Evolutionary conservation across 2,329 filamentous ascomycete species (phyloP).

Genomic region (Coniella vitis): DNA sequence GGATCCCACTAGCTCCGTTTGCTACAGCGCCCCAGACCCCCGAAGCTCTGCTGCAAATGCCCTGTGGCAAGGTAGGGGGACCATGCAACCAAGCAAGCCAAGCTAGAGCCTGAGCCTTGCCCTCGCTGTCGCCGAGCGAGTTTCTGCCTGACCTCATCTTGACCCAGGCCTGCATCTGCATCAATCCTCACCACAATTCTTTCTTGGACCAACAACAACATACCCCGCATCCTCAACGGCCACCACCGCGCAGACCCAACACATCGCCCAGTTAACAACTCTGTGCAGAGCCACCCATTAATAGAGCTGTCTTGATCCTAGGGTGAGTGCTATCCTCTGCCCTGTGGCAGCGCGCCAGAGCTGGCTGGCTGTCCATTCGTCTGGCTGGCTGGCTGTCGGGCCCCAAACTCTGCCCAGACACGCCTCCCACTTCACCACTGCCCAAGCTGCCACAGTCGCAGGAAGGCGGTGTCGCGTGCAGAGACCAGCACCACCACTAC

Average conservation of each 20-base stretch:
- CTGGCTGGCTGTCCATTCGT: no score
- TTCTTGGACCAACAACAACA: not conserved
- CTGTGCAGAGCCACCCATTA: no score
- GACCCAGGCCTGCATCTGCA: conserved; percentile 1
- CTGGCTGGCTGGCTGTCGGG: no score
- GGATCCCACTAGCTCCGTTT: not conserved
- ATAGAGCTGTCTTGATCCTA: no score
- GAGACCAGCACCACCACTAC: conserved; percentile 1
- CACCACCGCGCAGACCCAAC: not conserved
- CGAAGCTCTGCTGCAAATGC: not conserved
- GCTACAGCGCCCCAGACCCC: not conserved
- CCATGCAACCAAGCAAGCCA: not conserved
- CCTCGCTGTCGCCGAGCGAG: not conserved
- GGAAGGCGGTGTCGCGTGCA: conserved; percentile 10
- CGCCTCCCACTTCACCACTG: not conserved
- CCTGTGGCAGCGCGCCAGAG: no score
- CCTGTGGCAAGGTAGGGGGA: not conserved
- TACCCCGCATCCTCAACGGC: not conserved
- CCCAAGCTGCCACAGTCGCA: not conserved
- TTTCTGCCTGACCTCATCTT: conserved; percentile 2
- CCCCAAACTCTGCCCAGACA: no score
- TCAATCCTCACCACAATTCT: conserved; percentile 1
- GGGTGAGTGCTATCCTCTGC: no score
- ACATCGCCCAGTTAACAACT: no score
- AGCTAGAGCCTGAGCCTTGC: not conserved